Base-by-base conservation (phyloP, 2,329 filamentous ascomycete genomes). In the Cladosporium sp. region DNA sequence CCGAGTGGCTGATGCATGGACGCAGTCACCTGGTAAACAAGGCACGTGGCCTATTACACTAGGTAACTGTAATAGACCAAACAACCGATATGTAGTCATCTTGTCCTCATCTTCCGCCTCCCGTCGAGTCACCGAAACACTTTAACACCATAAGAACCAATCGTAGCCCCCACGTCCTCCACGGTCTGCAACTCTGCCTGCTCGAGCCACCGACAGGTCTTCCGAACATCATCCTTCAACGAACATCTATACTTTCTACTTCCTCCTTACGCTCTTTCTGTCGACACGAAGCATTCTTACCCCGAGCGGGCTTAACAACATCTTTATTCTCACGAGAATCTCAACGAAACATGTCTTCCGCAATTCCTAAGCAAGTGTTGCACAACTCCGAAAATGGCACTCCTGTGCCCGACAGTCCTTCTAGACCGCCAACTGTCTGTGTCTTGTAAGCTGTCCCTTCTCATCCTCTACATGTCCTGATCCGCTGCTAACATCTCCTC, bases 401-500 rank as follows among this genome's bases (percentile, higher is more conserved):
- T 9, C 40, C 38, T 8, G 40, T 43, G 13, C 47, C 50, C 29
- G 52, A 52, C 49, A 50, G 47, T n/a, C 30, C 52, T 9, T 38
- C 62, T 51, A 76, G 73, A 48, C 63, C 65, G 7, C 74, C 85
- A 53, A 88, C 88, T 57, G 85, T 96, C 66, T 95, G 89, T 68
- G 92, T 97, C 59, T 97, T 95, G 80, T 84, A 74, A 65, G 75
- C 64, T 38, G 5, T 27, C 9, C 22, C 22, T 27, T 9, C 9
- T 27, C 4, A 27, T 9, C n/a, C n/a, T n/a, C n/a, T n/a, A n/a
- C n/a, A n/a, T n/a, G n/a, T n/a, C n/a, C n/a, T n/a, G n/a, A 27
- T 27, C 22, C 22, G 9, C 8, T 33, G 9, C 22, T 27, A 27
- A 27, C 22, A 53, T n/a, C 61, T 57, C 33, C 15, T 46, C 30